These are phyloP conservation scores for Saxophila tyrrhenica DNA, from an alignment of 495 filamentous ascomycete genomes.

Conservation along the genomic window DNA sequence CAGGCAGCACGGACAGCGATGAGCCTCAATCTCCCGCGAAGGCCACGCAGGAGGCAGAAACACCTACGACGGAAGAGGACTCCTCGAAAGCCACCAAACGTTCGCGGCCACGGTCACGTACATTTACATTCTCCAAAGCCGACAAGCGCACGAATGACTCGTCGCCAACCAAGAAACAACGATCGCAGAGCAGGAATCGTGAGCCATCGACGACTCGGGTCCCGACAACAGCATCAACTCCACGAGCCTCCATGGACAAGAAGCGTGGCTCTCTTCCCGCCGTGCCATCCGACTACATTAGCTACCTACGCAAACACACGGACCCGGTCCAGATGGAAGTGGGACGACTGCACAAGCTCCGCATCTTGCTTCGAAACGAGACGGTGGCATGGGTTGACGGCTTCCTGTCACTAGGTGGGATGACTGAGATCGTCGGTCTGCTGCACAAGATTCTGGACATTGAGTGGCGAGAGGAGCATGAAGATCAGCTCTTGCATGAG, in stretches of 20 bases:
- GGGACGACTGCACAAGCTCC: constrained; percentile 86
- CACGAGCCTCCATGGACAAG: constrained; percentile 34
- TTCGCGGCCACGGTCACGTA: constrained; percentile 54
- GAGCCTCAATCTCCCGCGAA: not conserved
- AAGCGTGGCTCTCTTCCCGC: constrained; percentile 29
- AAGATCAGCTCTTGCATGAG: constrained; percentile 86
- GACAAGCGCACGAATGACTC: constrained; percentile 20
- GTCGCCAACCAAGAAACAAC: constrained; percentile 50
- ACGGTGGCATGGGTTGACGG: constrained; percentile 87
- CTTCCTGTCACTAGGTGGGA: constrained; percentile 80
- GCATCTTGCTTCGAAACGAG: constrained; percentile 83
- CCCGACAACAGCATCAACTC: constrained; percentile 22
- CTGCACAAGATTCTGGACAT: constrained; percentile 84
- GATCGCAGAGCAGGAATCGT: constrained; percentile 33
- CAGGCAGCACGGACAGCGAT: not conserved
- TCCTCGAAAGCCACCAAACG: constrained; percentile 20
- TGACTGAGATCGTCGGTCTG: constrained; percentile 79
- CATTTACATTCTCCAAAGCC: constrained; percentile 61
- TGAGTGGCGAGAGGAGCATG: constrained; percentile 97
- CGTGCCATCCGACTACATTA: constrained; percentile 66
- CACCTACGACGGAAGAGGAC: not conserved
- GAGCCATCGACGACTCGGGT: constrained; percentile 1
- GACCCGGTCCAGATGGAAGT: constrained; percentile 77
- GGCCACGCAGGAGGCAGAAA: not conserved
- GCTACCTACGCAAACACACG: constrained; percentile 63